A percentile compares a stretch with the other conserved stretches of the same genome.
phyloP scores from a whole-genome alignment of 1,284 basidiomycete species.

The Coniophora puteana region DNA sequence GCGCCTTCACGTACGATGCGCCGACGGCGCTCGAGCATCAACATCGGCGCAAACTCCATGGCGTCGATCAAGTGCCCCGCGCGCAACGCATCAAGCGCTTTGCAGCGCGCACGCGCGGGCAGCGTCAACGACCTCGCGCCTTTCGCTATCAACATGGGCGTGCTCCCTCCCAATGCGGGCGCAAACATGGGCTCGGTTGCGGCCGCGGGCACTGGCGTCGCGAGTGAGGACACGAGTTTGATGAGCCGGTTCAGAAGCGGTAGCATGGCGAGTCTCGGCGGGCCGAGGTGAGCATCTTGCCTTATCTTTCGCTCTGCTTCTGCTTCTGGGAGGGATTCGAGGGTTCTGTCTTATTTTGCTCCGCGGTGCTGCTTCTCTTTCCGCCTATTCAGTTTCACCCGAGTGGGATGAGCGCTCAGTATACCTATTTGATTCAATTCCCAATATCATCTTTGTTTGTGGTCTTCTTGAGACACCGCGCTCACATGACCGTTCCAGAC shows the following conservation, averaged over 20 bases:
- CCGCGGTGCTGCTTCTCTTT: too few relatives aligned
- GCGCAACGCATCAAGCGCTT: conserved; percentile 41
- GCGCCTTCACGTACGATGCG: conserved; percentile 37
- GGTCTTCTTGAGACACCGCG: too few relatives aligned
- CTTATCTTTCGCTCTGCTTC: background rate
- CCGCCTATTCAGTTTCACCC: too few relatives aligned
- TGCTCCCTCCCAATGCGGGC: too few relatives aligned
- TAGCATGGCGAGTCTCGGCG: conserved; percentile 32
- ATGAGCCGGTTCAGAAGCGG: conserved; percentile 46
- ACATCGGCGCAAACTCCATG: conserved; percentile 41
- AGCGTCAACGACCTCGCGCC: conserved; percentile 31
- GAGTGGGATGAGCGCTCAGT: too few relatives aligned
- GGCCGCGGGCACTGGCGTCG: conserved; percentile 11
- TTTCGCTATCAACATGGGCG: conserved; percentile 6
- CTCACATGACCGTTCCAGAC: too few relatives aligned
- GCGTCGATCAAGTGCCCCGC: conserved; percentile 47
- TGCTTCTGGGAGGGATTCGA: too few relatives aligned
- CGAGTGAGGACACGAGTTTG: conserved; percentile 33
- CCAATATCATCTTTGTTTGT: too few relatives aligned
- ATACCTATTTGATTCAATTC: conserved; percentile 13
- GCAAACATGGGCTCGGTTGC: too few relatives aligned
- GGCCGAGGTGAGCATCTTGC: conserved; percentile 30
- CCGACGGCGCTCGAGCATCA: conserved; percentile 53
- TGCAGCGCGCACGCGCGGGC: conserved; percentile 42
- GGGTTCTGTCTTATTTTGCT: too few relatives aligned